A percentile compares a stretch with the other conserved stretches of the same genome.
Evolutionary conservation across 2,329 filamentous ascomycete genomes (phyloP).

Genomic region (Dothideomycetes sp.): DNA sequence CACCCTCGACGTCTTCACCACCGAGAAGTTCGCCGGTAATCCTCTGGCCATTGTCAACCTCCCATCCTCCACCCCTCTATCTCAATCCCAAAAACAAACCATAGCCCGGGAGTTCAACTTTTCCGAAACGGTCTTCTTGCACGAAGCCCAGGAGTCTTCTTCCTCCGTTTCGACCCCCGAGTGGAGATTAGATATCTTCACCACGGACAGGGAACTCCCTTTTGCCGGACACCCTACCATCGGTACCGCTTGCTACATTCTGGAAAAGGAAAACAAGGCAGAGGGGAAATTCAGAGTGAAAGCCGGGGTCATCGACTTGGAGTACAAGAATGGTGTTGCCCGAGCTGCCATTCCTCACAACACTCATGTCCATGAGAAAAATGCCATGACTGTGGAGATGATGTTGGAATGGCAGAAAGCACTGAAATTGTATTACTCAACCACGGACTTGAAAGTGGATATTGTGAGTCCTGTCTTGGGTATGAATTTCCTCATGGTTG

Average conservation of each 20-base stretch:
- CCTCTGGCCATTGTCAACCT: conserved; percentile 48
- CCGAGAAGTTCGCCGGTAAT: conserved; percentile 42
- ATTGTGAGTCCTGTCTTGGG: conserved; percentile 54
- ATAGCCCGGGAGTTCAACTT: conserved; percentile 51
- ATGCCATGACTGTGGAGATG: conserved; percentile 22
- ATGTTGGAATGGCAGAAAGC: conserved; percentile 30
- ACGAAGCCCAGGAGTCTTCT: conserved; percentile 14
- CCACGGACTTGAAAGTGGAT: conserved; percentile 16
- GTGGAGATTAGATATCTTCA: conserved; percentile 48
- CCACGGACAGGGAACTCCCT: conserved; percentile 41
- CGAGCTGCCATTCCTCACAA: conserved; percentile 59
- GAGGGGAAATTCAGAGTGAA: conserved; percentile 34
- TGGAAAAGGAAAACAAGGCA: conserved; percentile 16
- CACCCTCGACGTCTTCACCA: conserved; percentile 42
- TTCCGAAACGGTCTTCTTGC: conserved; percentile 46
- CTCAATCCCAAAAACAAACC: conserved; percentile 42
- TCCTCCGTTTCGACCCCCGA: conserved; percentile 18
- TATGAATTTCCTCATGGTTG: conserved; percentile 62
- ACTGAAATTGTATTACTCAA: conserved; percentile 17
- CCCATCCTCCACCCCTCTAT: conserved; percentile 25
- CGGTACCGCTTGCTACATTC: conserved; percentile 35
- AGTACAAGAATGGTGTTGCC: conserved; percentile 38
- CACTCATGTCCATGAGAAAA: conserved; percentile 48
- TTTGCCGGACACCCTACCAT: conserved; percentile 53
- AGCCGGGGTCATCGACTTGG: conserved; percentile 35